Evolutionary conservation across 768 basidiomycete genomes (phyloP), one percentile per base, ranked within the genome.

Genomic region (Lentinula boryana): DNA sequence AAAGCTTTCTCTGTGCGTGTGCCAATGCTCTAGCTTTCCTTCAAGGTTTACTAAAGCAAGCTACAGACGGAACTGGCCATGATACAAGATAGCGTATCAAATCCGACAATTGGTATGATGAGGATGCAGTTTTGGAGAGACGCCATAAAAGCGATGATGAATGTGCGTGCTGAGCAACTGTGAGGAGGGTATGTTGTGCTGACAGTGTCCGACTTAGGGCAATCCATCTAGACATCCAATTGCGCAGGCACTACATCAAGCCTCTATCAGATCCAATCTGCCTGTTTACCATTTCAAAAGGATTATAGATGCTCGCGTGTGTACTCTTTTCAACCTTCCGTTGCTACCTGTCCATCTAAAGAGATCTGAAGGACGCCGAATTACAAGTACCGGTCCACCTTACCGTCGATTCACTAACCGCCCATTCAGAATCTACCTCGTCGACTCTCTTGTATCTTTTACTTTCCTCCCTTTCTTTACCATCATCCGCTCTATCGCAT

Each of bases 41-140:
- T 16, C 55, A 56, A 56, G 40, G 50, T 48, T 18, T 5, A 43
- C 27, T 43, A 33, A 60, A 21, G 36, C 32, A 32, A 46, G 35
- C 52, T 49, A 40, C 36, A 60, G 58, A 32, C 58, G 61, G 92
- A 94, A 69, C 72, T 93, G 58, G 87, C 91, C 9, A 88, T 77
- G 69, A 74, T 92, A 16, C 89, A 87, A 70, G 93, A 95, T 63
- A 76, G 80, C 41, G 88, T 91, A 13, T 89, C 90, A 16, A 88
- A 87, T 61, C 69, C 82, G 38, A 77, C 81, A 41, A 84, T 94
- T 60, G 92, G 91, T n/a, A 84, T 85, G 69, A 90, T 93, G 81
- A 80, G 90, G 64, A 82, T 92, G 77, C 87, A 93, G 69, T 94
- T 93, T 70, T 95, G 92, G 92, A 82, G 84, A 66, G 91, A 95